Conservation (phyloP, 2,329 filamentous ascomycete genomes). For the Xylaria sp. region DNA sequence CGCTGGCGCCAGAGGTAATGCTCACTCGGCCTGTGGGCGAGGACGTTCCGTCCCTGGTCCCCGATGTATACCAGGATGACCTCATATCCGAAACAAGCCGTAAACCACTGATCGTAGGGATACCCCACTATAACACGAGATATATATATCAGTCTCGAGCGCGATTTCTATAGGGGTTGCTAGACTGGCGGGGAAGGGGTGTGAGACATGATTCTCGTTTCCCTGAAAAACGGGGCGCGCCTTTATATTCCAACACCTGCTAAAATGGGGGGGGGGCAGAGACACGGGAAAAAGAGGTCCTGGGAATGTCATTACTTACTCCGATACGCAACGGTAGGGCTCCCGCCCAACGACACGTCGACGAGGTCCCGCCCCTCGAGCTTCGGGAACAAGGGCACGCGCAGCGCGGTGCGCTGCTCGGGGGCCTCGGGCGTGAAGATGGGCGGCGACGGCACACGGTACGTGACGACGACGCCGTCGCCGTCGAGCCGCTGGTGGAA, state of each 20-base stretch:
- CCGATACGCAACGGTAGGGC: constrained; percentile 66
- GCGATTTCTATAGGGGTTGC: background rate
- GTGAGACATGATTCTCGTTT: no score
- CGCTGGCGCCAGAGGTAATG: constrained; percentile 44
- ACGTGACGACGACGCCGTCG: constrained; percentile 56
- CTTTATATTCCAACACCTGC: background rate
- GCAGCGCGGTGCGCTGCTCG: constrained; percentile 54
- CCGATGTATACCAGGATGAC: constrained; percentile 74
- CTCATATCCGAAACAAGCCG: constrained; percentile 69
- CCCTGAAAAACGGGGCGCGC: background rate
- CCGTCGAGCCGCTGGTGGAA: constrained; percentile 67
- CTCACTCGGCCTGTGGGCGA: constrained; percentile 65
- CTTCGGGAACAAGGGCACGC: constrained; percentile 67
- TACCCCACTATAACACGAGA: constrained; percentile 58
- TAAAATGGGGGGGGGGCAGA: background rate
- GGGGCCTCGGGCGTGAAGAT: constrained; percentile 51
- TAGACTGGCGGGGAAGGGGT: background rate
- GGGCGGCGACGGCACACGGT: constrained; percentile 53
- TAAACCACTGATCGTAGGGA: constrained; percentile 73
- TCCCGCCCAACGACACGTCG: constrained; percentile 68
- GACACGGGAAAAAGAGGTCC: background rate
- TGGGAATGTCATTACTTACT: constrained; percentile 44
- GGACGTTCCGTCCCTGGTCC: constrained; percentile 65
- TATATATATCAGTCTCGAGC: background rate
- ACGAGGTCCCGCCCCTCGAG: constrained; percentile 57